These are phyloP conservation scores for Linnemannia hyalina DNA, from an alignment of 192 early-diverging fungal genomes.

Conservation along the genomic window DNA sequence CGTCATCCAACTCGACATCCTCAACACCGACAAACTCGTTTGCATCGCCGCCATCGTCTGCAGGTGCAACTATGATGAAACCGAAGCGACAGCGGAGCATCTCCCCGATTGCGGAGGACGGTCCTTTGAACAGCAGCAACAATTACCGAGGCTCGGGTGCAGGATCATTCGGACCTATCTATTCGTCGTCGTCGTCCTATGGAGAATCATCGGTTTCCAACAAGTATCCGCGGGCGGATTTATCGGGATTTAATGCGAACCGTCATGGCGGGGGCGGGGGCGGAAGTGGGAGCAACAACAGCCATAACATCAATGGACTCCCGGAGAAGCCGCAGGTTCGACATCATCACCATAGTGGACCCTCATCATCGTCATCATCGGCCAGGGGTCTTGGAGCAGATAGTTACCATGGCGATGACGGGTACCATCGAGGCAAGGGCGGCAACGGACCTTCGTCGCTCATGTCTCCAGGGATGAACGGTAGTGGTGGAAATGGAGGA, in stretches of 20 bases:
- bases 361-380: not conserved
- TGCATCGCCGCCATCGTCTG: constrained; percentile 16
- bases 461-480: constrained; percentile 8
- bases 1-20: constrained; percentile 30
- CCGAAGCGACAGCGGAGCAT: constrained; percentile 36
- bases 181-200: not conserved
- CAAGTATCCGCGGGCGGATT: constrained; percentile 55
- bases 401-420: constrained; percentile 19
- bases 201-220: constrained; percentile 8
- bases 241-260: constrained; percentile 19
- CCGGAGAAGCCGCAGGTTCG: constrained; percentile 36
- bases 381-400: not conserved
- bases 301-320: constrained; percentile 5
- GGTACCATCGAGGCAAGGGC: constrained; percentile 24
- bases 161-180: constrained; percentile 16
- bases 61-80: not conserved
- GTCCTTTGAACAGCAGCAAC: constrained; percentile 3
- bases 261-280: not conserved
- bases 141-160: constrained; percentile 11
- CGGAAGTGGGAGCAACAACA: not conserved
- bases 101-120: constrained; percentile 12
- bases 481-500: constrained; percentile 9
- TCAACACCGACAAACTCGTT: constrained; percentile 37
- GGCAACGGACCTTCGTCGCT: constrained; percentile 12
- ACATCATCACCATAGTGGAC: constrained; percentile 6